Evolutionary conservation across 164 flowering plant genomes (phyloP), one percentile per base, ranked within the genome.

Genomic region (Umbellularia californica): DNA sequence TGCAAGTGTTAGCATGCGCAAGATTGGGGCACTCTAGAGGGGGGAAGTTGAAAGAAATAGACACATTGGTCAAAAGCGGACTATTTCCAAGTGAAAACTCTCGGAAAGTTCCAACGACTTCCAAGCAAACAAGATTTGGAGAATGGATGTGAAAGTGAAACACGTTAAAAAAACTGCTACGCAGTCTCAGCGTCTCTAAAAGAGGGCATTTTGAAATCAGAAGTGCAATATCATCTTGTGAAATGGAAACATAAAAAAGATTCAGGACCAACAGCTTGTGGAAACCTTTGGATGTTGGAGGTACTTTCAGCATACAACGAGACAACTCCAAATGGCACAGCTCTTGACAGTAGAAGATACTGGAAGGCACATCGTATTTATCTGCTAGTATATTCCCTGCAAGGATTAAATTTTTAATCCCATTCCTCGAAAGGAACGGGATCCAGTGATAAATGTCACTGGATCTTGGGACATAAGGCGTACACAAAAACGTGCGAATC

Each of bases 41-140:
- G 13, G 20, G 65, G 11, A 17, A 52, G 25, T 30, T 7, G 15
- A 20, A 11, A 2, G 76, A 85, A 72, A 87, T 83, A 41, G 88
- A 82, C 58, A 85, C 77, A 60, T 76, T 69, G 65, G 86, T 75
- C 19, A 88, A 74, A 73, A 67, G 63, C 30, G 58, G 65, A n/a
- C 87, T 82, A 60, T 76, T 80, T 76, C 75, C 30, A 51, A 87
- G 83, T 69, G 30, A 76, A 55, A 87, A 72, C 67, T 83, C 86
- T 60, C 81, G 81, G 71, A 85, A 86, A 64, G 71, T 76, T 64
- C 90, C 89, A 70, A 82, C 85, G 64, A 86, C 50, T 65, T 81
- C 84, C 71, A 89, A 80, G 71, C 81, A 81, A 14, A 79, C 81
- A 62, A 89, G 89, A 78, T 82, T 81, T 33, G 88, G 89, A 25